Conservation (phyloP, 2,329 filamentous ascomycete species). For the Phaeoacremonium minimum region DNA sequence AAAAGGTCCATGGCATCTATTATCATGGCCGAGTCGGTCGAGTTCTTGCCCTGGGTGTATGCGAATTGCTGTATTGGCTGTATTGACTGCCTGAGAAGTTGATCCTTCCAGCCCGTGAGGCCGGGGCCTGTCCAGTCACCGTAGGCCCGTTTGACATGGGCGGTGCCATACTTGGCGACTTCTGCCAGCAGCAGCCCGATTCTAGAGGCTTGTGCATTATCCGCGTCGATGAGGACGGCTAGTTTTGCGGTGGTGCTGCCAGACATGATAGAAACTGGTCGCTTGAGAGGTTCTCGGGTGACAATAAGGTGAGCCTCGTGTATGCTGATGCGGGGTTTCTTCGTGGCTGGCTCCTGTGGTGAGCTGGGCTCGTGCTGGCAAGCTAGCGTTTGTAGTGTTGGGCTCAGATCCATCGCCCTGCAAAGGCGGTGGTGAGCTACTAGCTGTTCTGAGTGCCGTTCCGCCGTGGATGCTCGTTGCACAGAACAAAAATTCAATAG, state of each 20-base stretch:
- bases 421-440: too few species aligned
- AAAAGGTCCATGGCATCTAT: constrained; percentile 32
- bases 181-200: constrained; percentile 18
- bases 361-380: too few species aligned
- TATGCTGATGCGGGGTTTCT: too few species aligned
- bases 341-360: too few species aligned
- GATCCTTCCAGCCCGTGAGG: constrained; percentile 22
- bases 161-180: constrained; percentile 25
- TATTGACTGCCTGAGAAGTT: constrained; percentile 23
- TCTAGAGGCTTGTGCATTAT: constrained; percentile 19
- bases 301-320: too few species aligned
- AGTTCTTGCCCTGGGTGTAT: constrained; percentile 28
- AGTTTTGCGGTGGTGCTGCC: constrained; percentile 15
- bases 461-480: too few species aligned
- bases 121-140: constrained; percentile 25
- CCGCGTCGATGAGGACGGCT: constrained; percentile 26
- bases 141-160: constrained; percentile 24
- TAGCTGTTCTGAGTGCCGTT: too few species aligned
- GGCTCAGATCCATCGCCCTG: too few species aligned
- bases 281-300: too few species aligned
- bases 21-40: constrained; percentile 28
- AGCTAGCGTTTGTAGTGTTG: too few species aligned
- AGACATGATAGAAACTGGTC: too few species aligned
- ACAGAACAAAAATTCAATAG: too few species aligned
- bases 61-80: constrained; percentile 30